These are phyloP conservation scores for Tuber microsphaerosporum DNA, from an alignment of 495 filamentous ascomycete genomes.

Conservation along the genomic window DNA sequence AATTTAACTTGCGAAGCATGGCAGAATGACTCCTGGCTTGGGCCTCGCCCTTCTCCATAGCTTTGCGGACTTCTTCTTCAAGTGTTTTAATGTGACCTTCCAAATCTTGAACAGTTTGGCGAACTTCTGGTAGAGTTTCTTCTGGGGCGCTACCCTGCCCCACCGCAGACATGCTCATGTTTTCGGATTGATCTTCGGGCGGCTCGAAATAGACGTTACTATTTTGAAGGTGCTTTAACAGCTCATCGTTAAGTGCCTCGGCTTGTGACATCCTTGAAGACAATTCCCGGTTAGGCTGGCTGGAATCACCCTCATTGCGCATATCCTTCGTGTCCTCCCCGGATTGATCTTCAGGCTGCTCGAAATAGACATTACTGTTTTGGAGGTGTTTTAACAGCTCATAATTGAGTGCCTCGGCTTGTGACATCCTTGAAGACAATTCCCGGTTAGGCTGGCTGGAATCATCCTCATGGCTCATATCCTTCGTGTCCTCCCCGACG, in stretches of 20 bases:
- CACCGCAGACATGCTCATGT: neutral
- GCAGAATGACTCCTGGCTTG: neutral
- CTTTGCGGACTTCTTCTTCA: conserved; percentile 11
- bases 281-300: conserved; percentile 19
- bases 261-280: conserved; percentile 26
- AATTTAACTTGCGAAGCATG: conserved; percentile 16
- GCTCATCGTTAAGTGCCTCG: conserved; percentile 19
- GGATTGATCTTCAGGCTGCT: neutral
- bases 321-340: conserved; percentile 20
- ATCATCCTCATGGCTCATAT: conserved; percentile 13
- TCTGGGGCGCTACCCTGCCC: neutral
- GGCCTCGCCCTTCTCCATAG: neutral
- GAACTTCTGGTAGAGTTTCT: conserved; percentile 6
- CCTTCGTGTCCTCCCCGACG: conserved; percentile 21
- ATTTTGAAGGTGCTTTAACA: conserved; percentile 21
- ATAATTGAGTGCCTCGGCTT: conserved; percentile 25
- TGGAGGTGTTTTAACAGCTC: conserved; percentile 21
- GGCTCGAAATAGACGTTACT: conserved; percentile 24
- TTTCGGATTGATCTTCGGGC: neutral
- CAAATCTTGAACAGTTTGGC: conserved; percentile 21
- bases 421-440: conserved; percentile 18
- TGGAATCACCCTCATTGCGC: conserved; percentile 19
- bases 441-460: conserved; percentile 28
- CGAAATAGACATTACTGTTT: conserved; percentile 25
- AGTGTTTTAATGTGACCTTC: conserved; percentile 22